These are phyloP conservation scores for Claviceps sp. DNA, from an alignment of 2,329 filamentous ascomycete genomes.

Conservation along the genomic window DNA sequence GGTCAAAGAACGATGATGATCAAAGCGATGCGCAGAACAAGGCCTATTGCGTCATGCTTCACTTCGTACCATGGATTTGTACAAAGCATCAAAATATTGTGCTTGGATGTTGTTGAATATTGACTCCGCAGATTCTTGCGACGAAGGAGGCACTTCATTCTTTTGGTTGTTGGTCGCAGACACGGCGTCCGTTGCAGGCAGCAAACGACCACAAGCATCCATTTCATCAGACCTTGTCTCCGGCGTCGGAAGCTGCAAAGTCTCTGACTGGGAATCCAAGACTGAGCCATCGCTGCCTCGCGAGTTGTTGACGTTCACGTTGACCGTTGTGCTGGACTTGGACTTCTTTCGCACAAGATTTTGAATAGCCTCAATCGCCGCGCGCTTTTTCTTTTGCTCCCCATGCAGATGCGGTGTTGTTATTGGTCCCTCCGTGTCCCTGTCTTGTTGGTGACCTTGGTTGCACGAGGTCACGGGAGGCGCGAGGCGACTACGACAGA, in stretches of 20 bases:
- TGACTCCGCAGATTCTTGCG: constrained; percentile 30
- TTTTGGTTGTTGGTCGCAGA: not conserved
- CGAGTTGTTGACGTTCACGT: constrained; percentile 14
- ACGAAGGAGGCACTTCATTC: constrained; percentile 5
- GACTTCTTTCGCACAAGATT: constrained; percentile 42
- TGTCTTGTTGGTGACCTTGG: constrained; percentile 4
- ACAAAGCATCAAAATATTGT: constrained; percentile 47
- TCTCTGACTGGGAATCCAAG: not conserved
- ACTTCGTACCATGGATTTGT: constrained; percentile 50
- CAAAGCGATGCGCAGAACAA: no score
- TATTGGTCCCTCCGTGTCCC: constrained; percentile 13
- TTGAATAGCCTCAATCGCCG: constrained; percentile 51
- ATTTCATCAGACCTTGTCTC: not conserved
- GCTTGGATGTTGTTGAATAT: constrained; percentile 46
- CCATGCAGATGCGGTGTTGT: constrained; percentile 34
- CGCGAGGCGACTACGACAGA: constrained; percentile 18
- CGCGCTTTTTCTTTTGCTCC: constrained; percentile 39
- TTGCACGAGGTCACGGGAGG: constrained; percentile 5
- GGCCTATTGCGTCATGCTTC: not conserved
- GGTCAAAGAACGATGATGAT: constrained; percentile 11
- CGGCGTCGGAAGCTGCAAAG: constrained; percentile 10
- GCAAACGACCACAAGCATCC: not conserved
- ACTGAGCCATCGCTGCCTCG: constrained; percentile 10
- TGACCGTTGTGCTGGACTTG: constrained; percentile 30
- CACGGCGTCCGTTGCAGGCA: not conserved